These are phyloP conservation scores for Eutrema salsugineum DNA, from an alignment of 441 rosid genomes.

Conservation along the genomic window DNA sequence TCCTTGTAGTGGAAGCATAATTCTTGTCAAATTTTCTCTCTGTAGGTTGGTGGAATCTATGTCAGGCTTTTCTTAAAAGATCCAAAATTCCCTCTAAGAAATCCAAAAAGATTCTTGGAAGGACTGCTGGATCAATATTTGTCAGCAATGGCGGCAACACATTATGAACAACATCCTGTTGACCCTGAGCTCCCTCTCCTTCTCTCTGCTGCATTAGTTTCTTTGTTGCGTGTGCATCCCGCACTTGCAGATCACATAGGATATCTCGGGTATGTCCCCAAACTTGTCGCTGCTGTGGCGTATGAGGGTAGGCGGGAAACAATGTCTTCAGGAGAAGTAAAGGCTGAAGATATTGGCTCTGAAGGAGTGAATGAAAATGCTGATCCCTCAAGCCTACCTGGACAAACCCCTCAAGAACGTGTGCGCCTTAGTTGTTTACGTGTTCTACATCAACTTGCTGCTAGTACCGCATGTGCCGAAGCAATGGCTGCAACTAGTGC, in stretches of 20 bases:
- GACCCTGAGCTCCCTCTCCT: constrained; percentile 97
- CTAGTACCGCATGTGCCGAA: constrained; percentile 97
- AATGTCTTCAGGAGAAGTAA: constrained; percentile 76
- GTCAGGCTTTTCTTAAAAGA: constrained; percentile 94
- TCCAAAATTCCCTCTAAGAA: constrained; percentile 97
- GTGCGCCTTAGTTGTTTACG: constrained; percentile 99
- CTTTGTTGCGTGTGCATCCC: constrained; percentile 96
- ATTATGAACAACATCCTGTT: constrained; percentile 71
- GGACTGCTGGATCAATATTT: constrained; percentile 97
- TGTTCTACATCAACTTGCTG: constrained; percentile 97
- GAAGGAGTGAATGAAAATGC: constrained; percentile 51
- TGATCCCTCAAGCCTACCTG: constrained; percentile 54
- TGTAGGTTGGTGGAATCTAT: constrained; percentile 97
- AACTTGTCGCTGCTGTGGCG: constrained; percentile 97
- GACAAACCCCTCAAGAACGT: constrained; percentile 95
- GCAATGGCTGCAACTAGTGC: constrained; percentile 99
- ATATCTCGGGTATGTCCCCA: constrained; percentile 97
- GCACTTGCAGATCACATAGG: constrained; percentile 99
- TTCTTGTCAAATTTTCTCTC: constrained; percentile 8
- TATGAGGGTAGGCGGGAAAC: constrained; percentile 93
- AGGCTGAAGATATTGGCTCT: constrained; percentile 38
- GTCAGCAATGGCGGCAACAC: constrained; percentile 94
- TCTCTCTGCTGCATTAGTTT: constrained; percentile 98
- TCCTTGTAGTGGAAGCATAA: constrained; percentile 2
- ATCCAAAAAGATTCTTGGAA: constrained; percentile 97